Evolutionary conservation across 352 stramenopile genomes (phyloP), one percentile per base, ranked within the genome.

Genomic region (Globisporangium yorkense): DNA sequence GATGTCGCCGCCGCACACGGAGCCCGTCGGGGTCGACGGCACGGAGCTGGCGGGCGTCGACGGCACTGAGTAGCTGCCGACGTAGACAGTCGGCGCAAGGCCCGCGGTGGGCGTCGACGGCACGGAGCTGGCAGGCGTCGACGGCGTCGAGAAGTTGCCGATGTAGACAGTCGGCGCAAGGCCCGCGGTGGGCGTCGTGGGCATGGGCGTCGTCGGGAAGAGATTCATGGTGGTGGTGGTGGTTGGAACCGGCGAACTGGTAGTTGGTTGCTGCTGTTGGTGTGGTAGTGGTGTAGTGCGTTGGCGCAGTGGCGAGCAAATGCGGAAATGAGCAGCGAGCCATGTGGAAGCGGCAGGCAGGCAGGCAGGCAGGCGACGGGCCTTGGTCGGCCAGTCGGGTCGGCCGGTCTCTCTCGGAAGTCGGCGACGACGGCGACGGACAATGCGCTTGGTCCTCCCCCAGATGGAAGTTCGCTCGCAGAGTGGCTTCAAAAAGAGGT

Each of bases 1-100:
- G 53, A 67, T 47, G 56, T 55, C 48, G 7, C 49, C 51, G 37
- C 51, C 33, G 56, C 56, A 18, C 3, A 48, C 40, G 2, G 55
- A 62, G n/a, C 45, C 51, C 0, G 48, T 63, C 2, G 57, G 58
- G 16, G 58, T 54, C 7, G 52, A 62, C 21, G 55, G 43, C 39
- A 53, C 20, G 10, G 57, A 51, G 47, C 31, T 58, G 5, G n/a
- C 18, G 33, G 52, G 52, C 27, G 39, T 40, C 39, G 53, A 57
- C 8, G 56, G 44, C 13, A 37, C 12, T 29, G 53, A 58, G 41
- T 58, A 58, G 53, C 24, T 37, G 37, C 29, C n/a, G 46, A 43
- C n/a, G 24, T 33, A 43, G 37, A 43, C 37, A 12, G 37, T 43
- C 37, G 37, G 37, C 37, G 12, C 12, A 12, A 43, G 37, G 2